Base-by-base conservation (phyloP, 2,329 filamentous ascomycete species). In the Alternaria tenuissima region DNA sequence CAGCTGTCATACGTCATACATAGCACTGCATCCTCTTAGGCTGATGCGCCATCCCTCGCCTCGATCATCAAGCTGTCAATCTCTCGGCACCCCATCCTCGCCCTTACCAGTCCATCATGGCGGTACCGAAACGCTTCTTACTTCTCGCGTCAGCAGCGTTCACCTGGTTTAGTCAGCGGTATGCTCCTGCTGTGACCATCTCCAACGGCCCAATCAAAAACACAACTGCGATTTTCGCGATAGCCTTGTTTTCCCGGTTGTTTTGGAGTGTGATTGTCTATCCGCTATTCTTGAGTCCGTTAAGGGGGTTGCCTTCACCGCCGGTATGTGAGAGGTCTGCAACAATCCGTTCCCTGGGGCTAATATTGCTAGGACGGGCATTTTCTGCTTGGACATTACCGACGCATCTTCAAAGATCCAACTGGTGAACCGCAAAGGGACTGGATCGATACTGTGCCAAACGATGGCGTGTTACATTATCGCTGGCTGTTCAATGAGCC, bases 261-360 rank as follows among this genome's bases (percentile, higher is more conserved):
- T 65, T 76, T 26, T 87, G 80, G 76, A 71, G 56, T 5, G 69
- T 85, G 0, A 51, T 88, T 9, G 67, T 90, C 43, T 89, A 87
- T 67, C 88, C 88, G 4, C 76, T 81, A 34, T 85, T 82, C 61
- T 79, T 90, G 61, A 88, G 83, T 39, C 87, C 87, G 3, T 67
- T 90, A 47, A 82, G 85, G 61, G 78, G 87, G 67, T 71, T 91
- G 32, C 87, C 87, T 4, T 77, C 80, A 12, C 85, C 86, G 6
- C 70, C 79, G 43, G 85, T 85, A 69, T 68, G 81, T 42, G n/a
- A 5, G 36, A 39, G n/a, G 0, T 39, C 1, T 11, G n/a, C 36
- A 39, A 39, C 24, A 20, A 11, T 4, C n/a, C n/a, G 7, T 39
- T 18, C n/a, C n/a, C 4, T 39, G 5, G 7, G 0, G 5, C n/a